These are phyloP conservation scores for Blastobotrys muscicola DNA, from an alignment of 805 yeast genomes.

Conservation along the genomic window DNA sequence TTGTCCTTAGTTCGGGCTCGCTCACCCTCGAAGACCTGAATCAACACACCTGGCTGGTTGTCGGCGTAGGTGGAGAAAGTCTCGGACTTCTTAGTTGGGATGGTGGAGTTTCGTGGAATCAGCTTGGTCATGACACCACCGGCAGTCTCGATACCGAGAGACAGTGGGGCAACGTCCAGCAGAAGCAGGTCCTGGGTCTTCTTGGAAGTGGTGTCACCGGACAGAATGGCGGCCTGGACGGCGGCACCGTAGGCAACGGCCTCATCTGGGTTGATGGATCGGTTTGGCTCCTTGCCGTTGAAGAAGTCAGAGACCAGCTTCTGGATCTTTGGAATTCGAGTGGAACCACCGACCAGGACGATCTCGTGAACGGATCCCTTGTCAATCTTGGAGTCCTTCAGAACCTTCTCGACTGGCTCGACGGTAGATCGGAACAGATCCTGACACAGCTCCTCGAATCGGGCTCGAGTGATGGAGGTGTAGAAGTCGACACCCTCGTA, in stretches of 20 bases:
- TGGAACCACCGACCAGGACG: constrained; percentile 95
- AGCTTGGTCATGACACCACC: constrained; percentile 99
- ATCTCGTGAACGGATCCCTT: constrained; percentile 86
- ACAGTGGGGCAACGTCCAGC: constrained; percentile 95
- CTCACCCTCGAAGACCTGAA: constrained; percentile 98
- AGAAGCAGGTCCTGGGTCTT: constrained; percentile 84
- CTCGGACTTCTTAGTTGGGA: constrained; percentile 96
- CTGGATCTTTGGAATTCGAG: constrained; percentile 96
- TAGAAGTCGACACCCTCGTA: constrained; percentile 94
- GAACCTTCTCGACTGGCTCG: constrained; percentile 92
- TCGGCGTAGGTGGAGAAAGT: constrained; percentile 94
- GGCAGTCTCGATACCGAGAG: constrained; percentile 96
- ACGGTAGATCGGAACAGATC: constrained; percentile 88
- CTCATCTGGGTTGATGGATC: constrained; percentile 96
- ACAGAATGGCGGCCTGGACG: constrained; percentile 92
- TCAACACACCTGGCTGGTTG: constrained; percentile 97
- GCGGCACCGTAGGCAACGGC: constrained; percentile 99
- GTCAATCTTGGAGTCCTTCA: constrained; percentile 83
- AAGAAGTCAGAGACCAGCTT: constrained; percentile 92
- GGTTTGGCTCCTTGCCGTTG: constrained; percentile 96
- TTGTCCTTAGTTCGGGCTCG: constrained; percentile 93
- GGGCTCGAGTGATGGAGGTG: constrained; percentile 93
- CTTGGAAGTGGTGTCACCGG: constrained; percentile 91
- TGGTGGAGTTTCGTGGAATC: constrained; percentile 96
- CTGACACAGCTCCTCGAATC: constrained; percentile 94